These are phyloP conservation scores for Crucihimalaya himalaica DNA, from an alignment of 345 rosid species.

Conservation along the genomic window DNA sequence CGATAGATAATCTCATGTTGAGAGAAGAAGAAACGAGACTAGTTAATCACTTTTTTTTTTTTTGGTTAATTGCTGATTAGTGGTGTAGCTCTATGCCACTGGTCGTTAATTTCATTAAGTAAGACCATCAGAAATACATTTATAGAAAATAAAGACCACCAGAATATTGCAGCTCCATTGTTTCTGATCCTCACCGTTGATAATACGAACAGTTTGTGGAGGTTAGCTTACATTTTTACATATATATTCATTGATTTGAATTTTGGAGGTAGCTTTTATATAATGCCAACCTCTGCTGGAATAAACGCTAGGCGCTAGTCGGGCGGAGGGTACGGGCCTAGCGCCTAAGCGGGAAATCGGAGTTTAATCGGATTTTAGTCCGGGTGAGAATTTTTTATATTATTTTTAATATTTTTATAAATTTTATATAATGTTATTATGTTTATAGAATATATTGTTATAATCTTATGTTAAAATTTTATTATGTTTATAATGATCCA, in stretches of 20 bases:
- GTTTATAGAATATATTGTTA: no score
- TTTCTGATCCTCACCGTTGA: conserved; percentile 7
- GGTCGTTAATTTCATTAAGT: not conserved
- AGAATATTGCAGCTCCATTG: not conserved
- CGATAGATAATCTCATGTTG: not conserved
- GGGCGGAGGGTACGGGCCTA: no score
- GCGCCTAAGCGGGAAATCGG: no score
- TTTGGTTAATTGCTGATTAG: conserved; percentile 6
- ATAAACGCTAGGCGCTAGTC: no score
- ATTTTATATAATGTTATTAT: no score
- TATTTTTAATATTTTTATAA: no score
- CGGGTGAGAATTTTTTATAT: no score
- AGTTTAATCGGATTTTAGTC: no score
- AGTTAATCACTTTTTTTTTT: not conserved
- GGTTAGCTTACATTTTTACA: not conserved
- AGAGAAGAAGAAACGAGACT: not conserved
- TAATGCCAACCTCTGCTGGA: no score
- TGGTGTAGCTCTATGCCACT: conserved; percentile 10
- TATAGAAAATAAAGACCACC: not conserved
- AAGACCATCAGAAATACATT: not conserved
- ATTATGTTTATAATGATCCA: no score
- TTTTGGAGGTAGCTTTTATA: not conserved
- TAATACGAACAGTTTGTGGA: not conserved
- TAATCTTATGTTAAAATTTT: no score
- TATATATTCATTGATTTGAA: not conserved